Conservation (phyloP, 148 eudicot species). For the Camellia lanceoleosa region DNA sequence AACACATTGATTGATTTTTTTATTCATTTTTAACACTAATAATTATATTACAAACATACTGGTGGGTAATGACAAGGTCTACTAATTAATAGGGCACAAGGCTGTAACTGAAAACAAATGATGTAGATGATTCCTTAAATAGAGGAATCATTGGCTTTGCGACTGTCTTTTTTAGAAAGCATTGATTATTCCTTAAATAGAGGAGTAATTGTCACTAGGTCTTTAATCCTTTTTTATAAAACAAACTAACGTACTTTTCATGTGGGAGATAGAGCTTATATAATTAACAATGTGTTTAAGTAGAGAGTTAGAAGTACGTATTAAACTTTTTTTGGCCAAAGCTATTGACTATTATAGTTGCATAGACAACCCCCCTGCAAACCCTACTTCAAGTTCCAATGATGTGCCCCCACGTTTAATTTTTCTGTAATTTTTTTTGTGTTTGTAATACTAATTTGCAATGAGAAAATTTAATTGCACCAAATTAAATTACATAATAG, state of each 20-base stretch:
- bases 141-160: neutral
- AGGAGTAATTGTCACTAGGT: neutral
- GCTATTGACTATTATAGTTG: neutral
- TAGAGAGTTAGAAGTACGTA: neutral
- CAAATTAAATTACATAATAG: no score
- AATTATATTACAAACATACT: no score
- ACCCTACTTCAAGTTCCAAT: constrained; percentile 2
- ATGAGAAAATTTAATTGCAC: no score
- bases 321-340: neutral
- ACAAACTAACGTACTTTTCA: neutral
- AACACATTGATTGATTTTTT: no score
- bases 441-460: no score
- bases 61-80: no score
- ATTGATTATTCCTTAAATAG: constrained; percentile 3
- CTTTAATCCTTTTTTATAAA: neutral
- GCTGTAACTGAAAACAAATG: neutral
- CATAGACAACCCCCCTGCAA: neutral
- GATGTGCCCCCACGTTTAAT: no score
- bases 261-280: neutral
- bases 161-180: neutral
- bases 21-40: no score
- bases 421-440: no score
- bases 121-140: constrained; percentile 3
- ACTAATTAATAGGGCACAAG: neutral
- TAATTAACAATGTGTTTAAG: neutral